Evolutionary conservation across 2,329 filamentous ascomycete genomes (phyloP).

Genomic region (Sporothrix pallida): DNA sequence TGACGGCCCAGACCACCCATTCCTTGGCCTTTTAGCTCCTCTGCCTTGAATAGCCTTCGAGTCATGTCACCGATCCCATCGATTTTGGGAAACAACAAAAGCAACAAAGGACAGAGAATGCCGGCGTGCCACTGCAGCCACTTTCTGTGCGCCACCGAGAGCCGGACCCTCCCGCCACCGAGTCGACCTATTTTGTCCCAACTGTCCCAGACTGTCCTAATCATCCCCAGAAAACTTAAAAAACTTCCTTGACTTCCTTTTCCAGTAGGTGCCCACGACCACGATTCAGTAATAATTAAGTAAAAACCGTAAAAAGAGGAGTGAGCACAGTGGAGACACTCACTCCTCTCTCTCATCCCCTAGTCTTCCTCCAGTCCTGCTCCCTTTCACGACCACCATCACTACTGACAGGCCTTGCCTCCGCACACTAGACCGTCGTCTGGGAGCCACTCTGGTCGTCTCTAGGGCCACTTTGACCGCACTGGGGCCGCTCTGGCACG

Average conservation of each 20-base stretch:
- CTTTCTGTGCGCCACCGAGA: slow-evolving; percentile 25
- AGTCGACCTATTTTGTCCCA: too few relatives aligned
- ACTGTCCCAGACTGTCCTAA: too few relatives aligned
- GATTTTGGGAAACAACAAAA: neutral
- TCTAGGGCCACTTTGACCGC: neutral
- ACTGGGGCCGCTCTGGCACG: neutral
- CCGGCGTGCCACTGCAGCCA: slow-evolving; percentile 6
- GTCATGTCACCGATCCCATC: slow-evolving; percentile 18
- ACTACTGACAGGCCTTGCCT: slow-evolving; percentile 2
- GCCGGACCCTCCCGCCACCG: slow-evolving; percentile 26
- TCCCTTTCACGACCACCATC: neutral
- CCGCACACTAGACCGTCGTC: neutral
- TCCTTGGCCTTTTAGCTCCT: neutral
- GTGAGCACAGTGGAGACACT: neutral
- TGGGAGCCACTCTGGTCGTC: neutral
- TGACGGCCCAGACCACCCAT: neutral
- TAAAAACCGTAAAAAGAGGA: too few relatives aligned
- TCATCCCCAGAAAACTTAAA: too few relatives aligned
- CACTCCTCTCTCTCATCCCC: neutral
- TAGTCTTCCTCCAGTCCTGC: neutral
- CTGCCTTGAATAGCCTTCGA: slow-evolving; percentile 24
- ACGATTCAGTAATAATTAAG: too few relatives aligned
- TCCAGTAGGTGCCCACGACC: too few relatives aligned
- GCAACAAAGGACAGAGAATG: too few relatives aligned
- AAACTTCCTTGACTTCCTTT: too few relatives aligned